These are phyloP conservation scores for Calonectria hongkongensis DNA, from an alignment of 2,329 filamentous ascomycete genomes.

Conservation along the genomic window DNA sequence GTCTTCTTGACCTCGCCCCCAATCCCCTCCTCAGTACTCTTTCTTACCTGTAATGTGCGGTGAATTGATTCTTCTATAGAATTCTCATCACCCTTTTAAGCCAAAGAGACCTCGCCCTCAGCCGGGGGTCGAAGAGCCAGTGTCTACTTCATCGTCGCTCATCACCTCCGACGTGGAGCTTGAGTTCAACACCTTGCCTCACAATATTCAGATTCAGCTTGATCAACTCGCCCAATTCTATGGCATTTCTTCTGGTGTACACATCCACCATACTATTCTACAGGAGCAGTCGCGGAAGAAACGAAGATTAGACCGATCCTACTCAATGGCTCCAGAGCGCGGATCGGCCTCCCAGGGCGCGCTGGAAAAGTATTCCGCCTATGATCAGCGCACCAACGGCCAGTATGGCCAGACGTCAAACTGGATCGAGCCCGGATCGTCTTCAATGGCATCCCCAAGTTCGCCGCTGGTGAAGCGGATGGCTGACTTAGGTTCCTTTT, in stretches of 20 bases:
- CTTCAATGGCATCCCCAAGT: slow-evolving; percentile 49
- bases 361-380: slow-evolving; percentile 58
- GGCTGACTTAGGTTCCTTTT: slow-evolving; percentile 52
- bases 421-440: slow-evolving; percentile 51
- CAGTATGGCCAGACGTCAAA: slow-evolving; percentile 47
- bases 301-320: slow-evolving; percentile 55
- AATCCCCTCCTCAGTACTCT: slow-evolving; percentile 46
- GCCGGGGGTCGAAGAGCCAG: slow-evolving; percentile 51
- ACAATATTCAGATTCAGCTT: slow-evolving; percentile 53
- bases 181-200: slow-evolving; percentile 52
- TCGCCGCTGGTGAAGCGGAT: slow-evolving; percentile 56
- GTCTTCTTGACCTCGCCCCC: slow-evolving; percentile 53
- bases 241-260: slow-evolving; percentile 56
- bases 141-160: slow-evolving; percentile 47
- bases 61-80: slow-evolving; percentile 63
- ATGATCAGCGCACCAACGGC: slow-evolving; percentile 48
- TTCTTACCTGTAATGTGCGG: slow-evolving; percentile 58
- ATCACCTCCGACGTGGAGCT: slow-evolving; percentile 46
- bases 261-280: slow-evolving; percentile 55
- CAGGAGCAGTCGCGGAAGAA: slow-evolving; percentile 57
- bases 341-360: slow-evolving; percentile 52
- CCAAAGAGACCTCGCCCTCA: slow-evolving; percentile 56
- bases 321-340: slow-evolving; percentile 57
- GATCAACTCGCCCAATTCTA: slow-evolving; percentile 57
- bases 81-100: slow-evolving; percentile 54